Conservation (phyloP, 2,329 filamentous ascomycete genomes). For the Sphaerostilbella broomeana region DNA sequence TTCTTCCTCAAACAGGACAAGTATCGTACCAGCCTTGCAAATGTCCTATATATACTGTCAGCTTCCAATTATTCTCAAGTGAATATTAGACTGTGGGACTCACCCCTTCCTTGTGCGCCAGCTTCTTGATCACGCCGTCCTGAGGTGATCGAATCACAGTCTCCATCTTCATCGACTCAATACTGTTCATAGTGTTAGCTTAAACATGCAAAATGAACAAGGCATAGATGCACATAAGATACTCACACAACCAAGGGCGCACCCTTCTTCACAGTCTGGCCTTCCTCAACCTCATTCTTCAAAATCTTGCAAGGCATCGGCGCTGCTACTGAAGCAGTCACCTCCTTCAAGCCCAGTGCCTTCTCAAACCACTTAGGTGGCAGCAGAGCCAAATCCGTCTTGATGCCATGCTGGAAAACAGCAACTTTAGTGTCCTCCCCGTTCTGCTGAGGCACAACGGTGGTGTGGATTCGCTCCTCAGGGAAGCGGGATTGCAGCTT, state of each 20-base stretch:
- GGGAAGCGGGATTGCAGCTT: constrained; percentile 60
- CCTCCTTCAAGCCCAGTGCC: constrained; percentile 75
- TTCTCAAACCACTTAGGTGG: constrained; percentile 78
- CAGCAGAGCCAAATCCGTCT: constrained; percentile 52
- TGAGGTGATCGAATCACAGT: constrained; percentile 75
- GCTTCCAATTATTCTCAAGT: background rate
- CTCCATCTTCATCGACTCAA: constrained; percentile 89
- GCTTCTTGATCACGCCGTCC: constrained; percentile 61
- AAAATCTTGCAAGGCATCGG: constrained; percentile 98
- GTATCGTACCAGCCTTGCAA: constrained; percentile 67
- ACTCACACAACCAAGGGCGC: constrained; percentile 76
- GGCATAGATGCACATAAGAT: background rate
- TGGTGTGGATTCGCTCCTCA: constrained; percentile 70
- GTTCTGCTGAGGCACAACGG: constrained; percentile 55
- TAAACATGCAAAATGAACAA: constrained; percentile 21
- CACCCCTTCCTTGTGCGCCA: constrained; percentile 70
- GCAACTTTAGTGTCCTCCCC: constrained; percentile 58
- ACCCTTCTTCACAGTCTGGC: constrained; percentile 76
- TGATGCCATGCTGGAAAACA: constrained; percentile 65
- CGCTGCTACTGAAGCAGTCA: constrained; percentile 73
- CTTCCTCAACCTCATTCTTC: constrained; percentile 78
- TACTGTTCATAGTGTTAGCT: constrained; percentile 39
- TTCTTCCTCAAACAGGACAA: constrained; percentile 64
- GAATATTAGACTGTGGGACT: constrained; percentile 25
- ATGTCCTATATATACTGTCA: constrained; percentile 50